Percentiles rank a stretch among this genome's conserved stretches.
Conservation (phyloP, 1,284 basidiomycete species). For the Earliella scabrosa region DNA sequence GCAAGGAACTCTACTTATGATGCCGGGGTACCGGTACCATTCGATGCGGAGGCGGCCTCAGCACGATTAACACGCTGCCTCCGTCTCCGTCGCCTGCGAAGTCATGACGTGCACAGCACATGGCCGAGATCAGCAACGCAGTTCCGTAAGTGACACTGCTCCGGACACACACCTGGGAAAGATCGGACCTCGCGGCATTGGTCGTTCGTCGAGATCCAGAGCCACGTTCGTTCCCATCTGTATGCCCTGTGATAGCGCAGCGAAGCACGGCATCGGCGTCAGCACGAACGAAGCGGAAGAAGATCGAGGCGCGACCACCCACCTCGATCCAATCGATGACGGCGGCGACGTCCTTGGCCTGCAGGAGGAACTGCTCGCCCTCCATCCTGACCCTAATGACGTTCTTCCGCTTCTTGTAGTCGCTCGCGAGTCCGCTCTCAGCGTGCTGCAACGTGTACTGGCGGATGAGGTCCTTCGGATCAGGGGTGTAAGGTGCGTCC, state of each 20-base stretch:
- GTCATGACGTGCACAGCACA: slow-evolving; percentile 14
- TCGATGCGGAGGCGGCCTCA: not conserved
- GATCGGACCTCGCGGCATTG: slow-evolving; percentile 86
- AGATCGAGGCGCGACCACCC: slow-evolving; percentile 16
- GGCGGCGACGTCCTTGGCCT: slow-evolving; percentile 83
- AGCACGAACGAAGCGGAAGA: too few species aligned
- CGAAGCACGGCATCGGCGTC: not conserved
- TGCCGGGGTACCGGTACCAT: too few species aligned
- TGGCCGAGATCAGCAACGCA: not conserved
- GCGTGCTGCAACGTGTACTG: slow-evolving; percentile 88
- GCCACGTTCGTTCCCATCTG: slow-evolving; percentile 95
- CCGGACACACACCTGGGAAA: slow-evolving; percentile 66
- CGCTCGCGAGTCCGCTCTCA: slow-evolving; percentile 93
- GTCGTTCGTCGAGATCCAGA: slow-evolving; percentile 87
- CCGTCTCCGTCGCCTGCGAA: slow-evolving; percentile 20
- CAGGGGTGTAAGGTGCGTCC: slow-evolving; percentile 42
- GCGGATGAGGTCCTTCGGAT: slow-evolving; percentile 53
- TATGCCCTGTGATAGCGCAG: slow-evolving; percentile 58
- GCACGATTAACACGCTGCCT: slow-evolving; percentile 12
- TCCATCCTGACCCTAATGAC: slow-evolving; percentile 94
- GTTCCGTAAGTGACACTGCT: not conserved
- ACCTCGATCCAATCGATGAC: slow-evolving; percentile 99
- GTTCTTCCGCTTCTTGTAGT: slow-evolving; percentile 93
- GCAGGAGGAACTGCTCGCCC: slow-evolving; percentile 96
- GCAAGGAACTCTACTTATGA: too few species aligned